phyloP scores from a whole-genome alignment of 345 rosid genomes.

The Eucalyptus curtisii region DNA sequence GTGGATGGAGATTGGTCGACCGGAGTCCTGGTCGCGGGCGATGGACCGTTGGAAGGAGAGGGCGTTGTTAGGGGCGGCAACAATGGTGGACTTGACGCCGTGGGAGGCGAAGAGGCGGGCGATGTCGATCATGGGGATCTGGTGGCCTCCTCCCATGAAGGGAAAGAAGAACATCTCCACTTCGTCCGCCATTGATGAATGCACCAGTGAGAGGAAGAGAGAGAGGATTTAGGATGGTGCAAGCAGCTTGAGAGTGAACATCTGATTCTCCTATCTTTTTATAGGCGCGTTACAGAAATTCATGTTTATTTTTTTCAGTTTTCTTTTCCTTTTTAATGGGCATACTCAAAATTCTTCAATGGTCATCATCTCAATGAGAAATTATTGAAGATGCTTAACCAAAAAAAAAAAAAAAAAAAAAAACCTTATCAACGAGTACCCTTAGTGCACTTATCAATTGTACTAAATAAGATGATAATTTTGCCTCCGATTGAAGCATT shows the following conservation, averaged over 20 bases:
- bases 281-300: background rate
- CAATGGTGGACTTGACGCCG: constrained; percentile 16
- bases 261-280: background rate
- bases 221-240: background rate
- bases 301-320: too few species aligned
- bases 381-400: background rate
- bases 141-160: constrained; percentile 35
- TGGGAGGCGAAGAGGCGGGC: constrained; percentile 29
- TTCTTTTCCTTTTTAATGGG: background rate
- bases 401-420: background rate
- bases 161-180: constrained; percentile 35
- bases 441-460: background rate
- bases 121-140: constrained; percentile 34
- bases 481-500: background rate
- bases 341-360: background rate
- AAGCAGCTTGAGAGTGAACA: background rate
- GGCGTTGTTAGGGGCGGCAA: constrained; percentile 14
- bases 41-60: constrained; percentile 11
- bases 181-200: background rate
- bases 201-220: background rate
- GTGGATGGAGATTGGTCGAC: constrained; percentile 13
- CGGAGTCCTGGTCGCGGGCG: constrained; percentile 6
- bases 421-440: background rate
- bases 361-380: background rate
- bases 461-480: background rate